Evolutionary conservation across 75 land plant species (phyloP).

Genomic region (Sequoiadendron giganteum): DNA sequence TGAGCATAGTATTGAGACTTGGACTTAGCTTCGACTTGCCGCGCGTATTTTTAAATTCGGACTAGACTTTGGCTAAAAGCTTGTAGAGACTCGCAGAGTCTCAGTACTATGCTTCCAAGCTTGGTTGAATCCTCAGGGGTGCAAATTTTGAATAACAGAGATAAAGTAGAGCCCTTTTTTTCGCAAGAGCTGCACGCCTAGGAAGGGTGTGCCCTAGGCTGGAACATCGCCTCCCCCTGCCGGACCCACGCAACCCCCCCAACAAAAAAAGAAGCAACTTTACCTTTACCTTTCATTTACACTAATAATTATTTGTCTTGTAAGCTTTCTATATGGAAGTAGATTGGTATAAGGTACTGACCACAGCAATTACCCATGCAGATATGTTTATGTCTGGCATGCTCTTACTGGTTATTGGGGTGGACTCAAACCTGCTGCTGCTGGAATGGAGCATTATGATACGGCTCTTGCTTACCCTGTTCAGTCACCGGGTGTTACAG

Average conservation of each 20-base stretch:
- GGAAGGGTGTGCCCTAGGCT: not conserved
- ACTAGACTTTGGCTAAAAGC: too few relatives aligned
- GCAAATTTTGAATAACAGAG: not conserved
- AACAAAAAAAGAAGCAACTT: too few relatives aligned
- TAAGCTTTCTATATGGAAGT: not conserved
- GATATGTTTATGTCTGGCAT: constrained; percentile 89
- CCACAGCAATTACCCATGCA: constrained; percentile 8
- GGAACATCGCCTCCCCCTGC: not conserved
- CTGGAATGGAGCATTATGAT: constrained; percentile 58
- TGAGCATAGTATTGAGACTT: too few relatives aligned
- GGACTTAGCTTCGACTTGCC: too few relatives aligned
- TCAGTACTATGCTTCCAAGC: too few relatives aligned
- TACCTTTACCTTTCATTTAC: not conserved
- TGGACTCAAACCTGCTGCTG: constrained; percentile 63
- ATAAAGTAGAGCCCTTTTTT: not conserved
- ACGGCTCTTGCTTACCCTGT: constrained; percentile 60
- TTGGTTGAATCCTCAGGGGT: not conserved
- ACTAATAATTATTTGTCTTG: not conserved
- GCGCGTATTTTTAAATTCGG: too few relatives aligned
- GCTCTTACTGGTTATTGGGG: constrained; percentile 91
- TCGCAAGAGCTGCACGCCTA: not conserved
- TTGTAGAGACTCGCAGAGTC: too few relatives aligned
- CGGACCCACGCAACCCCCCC: too few relatives aligned
- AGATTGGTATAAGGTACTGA: not conserved
- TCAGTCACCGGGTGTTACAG: constrained; percentile 61